These are phyloP conservation scores for Picochlorum sp. DNA, from an alignment of 139 green algal genomes.

Conservation along the genomic window DNA sequence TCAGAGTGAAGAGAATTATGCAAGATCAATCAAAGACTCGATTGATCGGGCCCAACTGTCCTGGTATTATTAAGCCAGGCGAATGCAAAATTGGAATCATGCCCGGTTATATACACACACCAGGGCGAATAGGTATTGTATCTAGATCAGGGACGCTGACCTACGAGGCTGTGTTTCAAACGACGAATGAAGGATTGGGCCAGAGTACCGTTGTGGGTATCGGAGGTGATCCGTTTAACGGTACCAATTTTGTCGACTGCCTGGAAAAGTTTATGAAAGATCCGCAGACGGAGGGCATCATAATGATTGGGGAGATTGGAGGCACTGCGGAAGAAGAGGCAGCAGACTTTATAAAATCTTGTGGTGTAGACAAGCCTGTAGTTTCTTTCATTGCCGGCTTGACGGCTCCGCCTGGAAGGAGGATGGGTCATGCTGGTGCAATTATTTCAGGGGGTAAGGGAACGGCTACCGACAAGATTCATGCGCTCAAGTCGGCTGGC, in stretches of 20 bases:
- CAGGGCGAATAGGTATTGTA: conserved; percentile 90
- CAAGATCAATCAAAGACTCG: conserved; percentile 76
- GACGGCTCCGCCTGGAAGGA: conserved; percentile 87
- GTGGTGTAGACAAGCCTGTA: conserved; percentile 89
- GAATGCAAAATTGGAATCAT: conserved; percentile 99
- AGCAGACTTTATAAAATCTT: conserved; percentile 78
- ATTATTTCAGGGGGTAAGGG: conserved; percentile 87
- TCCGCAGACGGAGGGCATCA: conserved; percentile 91
- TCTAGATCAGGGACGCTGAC: conserved; percentile 94
- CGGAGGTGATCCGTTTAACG: conserved; percentile 87
- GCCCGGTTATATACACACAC: conserved; percentile 97
- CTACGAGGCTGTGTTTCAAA: conserved; percentile 98
- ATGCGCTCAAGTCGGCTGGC: conserved; percentile 77
- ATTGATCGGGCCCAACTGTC: conserved; percentile 97
- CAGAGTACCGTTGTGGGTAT: conserved; percentile 94
- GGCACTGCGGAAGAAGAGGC: conserved; percentile 96
- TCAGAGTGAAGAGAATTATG: conserved; percentile 83
- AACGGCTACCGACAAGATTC: conserved; percentile 90
- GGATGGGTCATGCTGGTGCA: conserved; percentile 96
- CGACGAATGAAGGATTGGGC: conserved; percentile 79
- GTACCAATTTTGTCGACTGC: conserved; percentile 99
- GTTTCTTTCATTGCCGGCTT: conserved; percentile 98
- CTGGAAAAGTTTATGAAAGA: conserved; percentile 92
- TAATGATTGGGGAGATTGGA: conserved; percentile 99
- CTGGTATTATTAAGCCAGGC: conserved; percentile 94